A percentile compares a stretch with the other conserved stretches of the same genome.
Evolutionary conservation across 148 eudicot species (phyloP).

Genomic region (Cornus controversa): DNA sequence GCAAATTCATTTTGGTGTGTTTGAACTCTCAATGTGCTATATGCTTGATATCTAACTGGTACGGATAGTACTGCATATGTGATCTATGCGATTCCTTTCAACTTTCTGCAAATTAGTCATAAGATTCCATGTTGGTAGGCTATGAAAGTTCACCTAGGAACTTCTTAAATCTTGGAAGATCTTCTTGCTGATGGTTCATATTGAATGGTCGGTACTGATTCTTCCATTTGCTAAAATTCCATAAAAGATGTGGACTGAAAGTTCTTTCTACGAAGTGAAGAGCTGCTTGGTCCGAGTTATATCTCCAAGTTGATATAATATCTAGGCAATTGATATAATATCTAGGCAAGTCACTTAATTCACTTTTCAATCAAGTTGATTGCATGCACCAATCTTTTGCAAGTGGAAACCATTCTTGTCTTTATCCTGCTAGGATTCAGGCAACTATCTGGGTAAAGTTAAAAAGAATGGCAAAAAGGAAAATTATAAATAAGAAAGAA

Average conservation of each 20-base stretch:
- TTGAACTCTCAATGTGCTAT: background rate
- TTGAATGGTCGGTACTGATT: constrained; percentile 34
- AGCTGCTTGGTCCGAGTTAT: constrained; percentile 12
- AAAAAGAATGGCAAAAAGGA: background rate
- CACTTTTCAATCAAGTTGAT: constrained; percentile 32
- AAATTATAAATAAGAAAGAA: no score
- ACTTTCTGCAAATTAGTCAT: background rate
- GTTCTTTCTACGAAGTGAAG: constrained; percentile 19
- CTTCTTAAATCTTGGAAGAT: constrained; percentile 17
- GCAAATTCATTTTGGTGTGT: background rate
- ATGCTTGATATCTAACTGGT: background rate
- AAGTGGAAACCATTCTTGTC: constrained; percentile 37
- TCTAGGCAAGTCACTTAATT: constrained; percentile 14
- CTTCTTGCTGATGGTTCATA: constrained; percentile 25
- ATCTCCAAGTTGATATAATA: constrained; percentile 16
- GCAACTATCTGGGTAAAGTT: background rate
- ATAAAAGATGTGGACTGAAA: constrained; percentile 26
- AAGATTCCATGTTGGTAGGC: background rate
- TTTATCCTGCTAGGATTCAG: constrained; percentile 3
- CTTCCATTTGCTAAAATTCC: constrained; percentile 43
- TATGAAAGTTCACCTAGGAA: background rate
- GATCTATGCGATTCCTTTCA: background rate
- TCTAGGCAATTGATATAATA: constrained; percentile 17
- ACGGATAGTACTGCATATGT: background rate
- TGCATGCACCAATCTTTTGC: constrained; percentile 34